phyloP scores from a whole-genome alignment of 345 rosid genomes.

The Bruguiera parviflora region DNA sequence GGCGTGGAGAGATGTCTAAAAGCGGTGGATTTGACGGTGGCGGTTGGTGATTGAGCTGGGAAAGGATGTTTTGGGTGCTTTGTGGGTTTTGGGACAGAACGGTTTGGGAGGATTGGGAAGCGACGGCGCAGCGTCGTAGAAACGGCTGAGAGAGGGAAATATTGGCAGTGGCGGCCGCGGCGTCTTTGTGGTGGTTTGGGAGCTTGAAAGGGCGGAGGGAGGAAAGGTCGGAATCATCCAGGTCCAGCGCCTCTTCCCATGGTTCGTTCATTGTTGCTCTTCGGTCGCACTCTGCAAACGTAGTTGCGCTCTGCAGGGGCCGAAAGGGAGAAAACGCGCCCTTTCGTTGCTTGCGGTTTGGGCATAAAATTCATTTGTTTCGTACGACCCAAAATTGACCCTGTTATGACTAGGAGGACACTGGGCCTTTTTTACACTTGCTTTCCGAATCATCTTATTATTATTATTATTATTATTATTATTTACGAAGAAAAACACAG shows the following conservation, averaged over 20 bases:
- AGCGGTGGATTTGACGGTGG: too few relatives aligned
- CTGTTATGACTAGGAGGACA: too few relatives aligned
- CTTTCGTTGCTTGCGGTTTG: background rate
- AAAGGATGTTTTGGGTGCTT: too few relatives aligned
- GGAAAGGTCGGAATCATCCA: background rate
- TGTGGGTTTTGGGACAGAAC: background rate
- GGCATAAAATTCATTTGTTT: too few relatives aligned
- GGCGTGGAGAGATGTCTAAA: background rate
- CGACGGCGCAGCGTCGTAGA: background rate
- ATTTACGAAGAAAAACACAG: too few relatives aligned
- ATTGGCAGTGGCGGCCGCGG: background rate
- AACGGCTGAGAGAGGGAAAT: background rate
- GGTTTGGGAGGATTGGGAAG: background rate
- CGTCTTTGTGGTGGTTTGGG: background rate
- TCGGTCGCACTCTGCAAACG: background rate
- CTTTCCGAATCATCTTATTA: too few relatives aligned
- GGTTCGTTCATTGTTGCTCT: background rate
- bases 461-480: too few relatives aligned
- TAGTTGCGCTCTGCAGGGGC: background rate
- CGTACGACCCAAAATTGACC: too few relatives aligned
- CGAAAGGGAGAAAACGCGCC: background rate
- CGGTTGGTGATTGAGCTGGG: too few relatives aligned
- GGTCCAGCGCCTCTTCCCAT: background rate
- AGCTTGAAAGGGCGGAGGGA: background rate
- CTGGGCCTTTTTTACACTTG: too few relatives aligned